Percentiles rank a stretch among this genome's conserved stretches.
Evolutionary conservation across 2,329 filamentous ascomycete species (phyloP).

Genomic region (Hypoxylon rubiginosum): DNA sequence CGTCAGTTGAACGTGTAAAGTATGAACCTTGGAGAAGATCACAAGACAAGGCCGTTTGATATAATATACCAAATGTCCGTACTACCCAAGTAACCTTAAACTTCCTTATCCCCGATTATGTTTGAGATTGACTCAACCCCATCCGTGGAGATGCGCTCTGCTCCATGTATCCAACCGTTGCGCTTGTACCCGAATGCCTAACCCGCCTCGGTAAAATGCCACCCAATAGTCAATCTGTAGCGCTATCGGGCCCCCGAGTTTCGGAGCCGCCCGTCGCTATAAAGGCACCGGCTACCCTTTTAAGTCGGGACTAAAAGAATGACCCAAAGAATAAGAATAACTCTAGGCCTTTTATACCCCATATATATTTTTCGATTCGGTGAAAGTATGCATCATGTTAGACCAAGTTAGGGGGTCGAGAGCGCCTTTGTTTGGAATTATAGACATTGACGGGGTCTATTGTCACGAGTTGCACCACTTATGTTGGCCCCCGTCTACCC

Average conservation of each 20-base stretch:
- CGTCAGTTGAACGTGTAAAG: background rate
- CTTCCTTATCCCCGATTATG: background rate
- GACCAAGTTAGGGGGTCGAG: background rate
- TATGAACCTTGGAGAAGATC: background rate
- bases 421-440: background rate
- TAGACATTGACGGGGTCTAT: no score
- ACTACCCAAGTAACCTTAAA: background rate
- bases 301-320: constrained; percentile 37
- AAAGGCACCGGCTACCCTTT: background rate
- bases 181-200: constrained; percentile 33
- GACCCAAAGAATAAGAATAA: constrained; percentile 9
- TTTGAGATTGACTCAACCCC: constrained; percentile 1
- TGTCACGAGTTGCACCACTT: no score
- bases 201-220: constrained; percentile 27
- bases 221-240: constrained; percentile 31
- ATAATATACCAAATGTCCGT: background rate
- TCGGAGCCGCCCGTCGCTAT: constrained; percentile 32
- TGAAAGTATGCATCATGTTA: background rate
- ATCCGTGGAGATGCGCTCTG: constrained; percentile 12
- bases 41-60: background rate
- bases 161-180: constrained; percentile 13
- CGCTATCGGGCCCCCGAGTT: constrained; percentile 33
- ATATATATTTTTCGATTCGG: background rate
- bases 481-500: no score
- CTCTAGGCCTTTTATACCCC: background rate